Evolutionary conservation across 371 early-diverging fungal genomes (phyloP).

Genomic region (Mucor racemosus): DNA sequence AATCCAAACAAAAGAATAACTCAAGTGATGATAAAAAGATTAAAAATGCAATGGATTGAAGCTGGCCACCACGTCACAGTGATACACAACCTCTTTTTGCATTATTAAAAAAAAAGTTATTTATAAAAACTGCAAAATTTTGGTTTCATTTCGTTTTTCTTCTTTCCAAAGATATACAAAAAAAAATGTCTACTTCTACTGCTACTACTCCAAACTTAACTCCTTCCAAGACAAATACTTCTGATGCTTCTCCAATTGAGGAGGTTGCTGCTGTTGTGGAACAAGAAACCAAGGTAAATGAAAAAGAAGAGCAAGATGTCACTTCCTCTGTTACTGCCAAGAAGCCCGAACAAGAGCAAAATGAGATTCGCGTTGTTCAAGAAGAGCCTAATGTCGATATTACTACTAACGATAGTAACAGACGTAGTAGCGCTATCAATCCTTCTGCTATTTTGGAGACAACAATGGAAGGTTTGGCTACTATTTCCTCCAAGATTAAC

Average conservation of each 20-base stretch:
- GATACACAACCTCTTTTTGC: conserved; percentile 3
- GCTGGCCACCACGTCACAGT: conserved; percentile 6
- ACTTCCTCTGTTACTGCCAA: conserved; percentile 6
- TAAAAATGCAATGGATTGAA: background rate
- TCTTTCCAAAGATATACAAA: background rate
- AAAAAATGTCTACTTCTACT: background rate
- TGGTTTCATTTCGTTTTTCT: conserved; percentile 1
- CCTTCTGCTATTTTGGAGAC: conserved; percentile 33
- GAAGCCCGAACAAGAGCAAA: background rate
- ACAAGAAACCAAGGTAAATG: background rate
- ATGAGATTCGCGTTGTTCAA: background rate
- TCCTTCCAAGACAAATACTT: background rate
- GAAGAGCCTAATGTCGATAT: background rate
- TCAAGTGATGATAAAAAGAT: background rate
- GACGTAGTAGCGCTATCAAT: background rate
- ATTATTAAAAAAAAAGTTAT: background rate
- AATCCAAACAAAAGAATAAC: background rate
- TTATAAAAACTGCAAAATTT: background rate
- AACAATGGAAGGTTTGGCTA: conserved; percentile 66
- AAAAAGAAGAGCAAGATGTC: background rate
- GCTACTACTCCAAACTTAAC: background rate
- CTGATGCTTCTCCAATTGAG: conserved; percentile 5
- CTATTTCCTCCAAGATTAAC: conserved; percentile 66
- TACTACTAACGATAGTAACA: background rate
- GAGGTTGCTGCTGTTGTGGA: background rate